These are phyloP conservation scores for Ceratocystis variospora DNA, from an alignment of 2,329 filamentous ascomycete genomes.

Conservation along the genomic window DNA sequence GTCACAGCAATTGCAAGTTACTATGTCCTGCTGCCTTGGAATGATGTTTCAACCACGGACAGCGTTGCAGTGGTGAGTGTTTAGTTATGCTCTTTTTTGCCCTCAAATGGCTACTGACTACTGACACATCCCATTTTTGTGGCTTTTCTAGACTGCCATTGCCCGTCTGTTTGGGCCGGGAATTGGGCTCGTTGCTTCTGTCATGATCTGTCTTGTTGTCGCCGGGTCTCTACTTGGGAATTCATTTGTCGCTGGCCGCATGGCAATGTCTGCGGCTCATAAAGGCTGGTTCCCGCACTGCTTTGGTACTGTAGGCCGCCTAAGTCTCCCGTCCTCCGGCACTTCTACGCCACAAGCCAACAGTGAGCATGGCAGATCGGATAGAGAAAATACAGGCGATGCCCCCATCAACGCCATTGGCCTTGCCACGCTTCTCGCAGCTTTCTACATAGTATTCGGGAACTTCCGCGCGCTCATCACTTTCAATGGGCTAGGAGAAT, in stretches of 20 bases:
- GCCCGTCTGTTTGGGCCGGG: conserved; percentile 39
- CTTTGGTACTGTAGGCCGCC: conserved; percentile 33
- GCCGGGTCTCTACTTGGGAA: conserved; percentile 49
- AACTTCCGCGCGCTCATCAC: conserved; percentile 48
- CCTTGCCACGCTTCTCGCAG: conserved; percentile 35
- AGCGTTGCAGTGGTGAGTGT: conserved; percentile 46
- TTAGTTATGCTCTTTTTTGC: background rate
- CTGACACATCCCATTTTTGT: background rate
- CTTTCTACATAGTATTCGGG: conserved; percentile 46
- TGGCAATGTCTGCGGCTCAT: conserved; percentile 45
- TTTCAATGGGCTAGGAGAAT: conserved; percentile 46
- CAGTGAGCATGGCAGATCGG: background rate
- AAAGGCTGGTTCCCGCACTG: conserved; percentile 36
- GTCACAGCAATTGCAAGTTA: conserved; percentile 47
- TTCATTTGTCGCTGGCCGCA: conserved; percentile 47
- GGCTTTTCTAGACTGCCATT: conserved; percentile 36
- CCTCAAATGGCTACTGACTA: background rate
- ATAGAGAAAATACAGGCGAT: conserved; percentile 27
- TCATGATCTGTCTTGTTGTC: conserved; percentile 46
- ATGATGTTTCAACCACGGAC: conserved; percentile 42
- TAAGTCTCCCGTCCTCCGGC: conserved; percentile 26
- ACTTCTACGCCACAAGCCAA: conserved; percentile 13
- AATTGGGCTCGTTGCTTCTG: conserved; percentile 40
- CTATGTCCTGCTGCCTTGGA: conserved; percentile 49
- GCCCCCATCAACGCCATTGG: conserved; percentile 42